These are phyloP conservation scores for Cinchona pubescens DNA, from an alignment of 257 asterid genomes.

Conservation along the genomic window DNA sequence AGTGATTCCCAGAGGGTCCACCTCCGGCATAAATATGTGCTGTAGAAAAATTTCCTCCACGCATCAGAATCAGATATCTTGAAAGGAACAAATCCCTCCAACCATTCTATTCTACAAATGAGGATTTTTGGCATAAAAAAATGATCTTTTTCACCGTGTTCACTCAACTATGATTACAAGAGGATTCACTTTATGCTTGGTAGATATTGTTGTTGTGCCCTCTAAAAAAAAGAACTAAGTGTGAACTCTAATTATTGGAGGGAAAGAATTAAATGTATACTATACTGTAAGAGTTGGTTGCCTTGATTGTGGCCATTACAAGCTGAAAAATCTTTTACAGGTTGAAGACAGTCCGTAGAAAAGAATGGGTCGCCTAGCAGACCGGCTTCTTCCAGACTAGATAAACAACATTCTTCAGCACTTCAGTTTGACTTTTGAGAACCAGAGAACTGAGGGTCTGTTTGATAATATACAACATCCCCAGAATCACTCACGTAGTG, in stretches of 20 bases:
- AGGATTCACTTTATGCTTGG: background rate
- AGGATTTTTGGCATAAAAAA: background rate
- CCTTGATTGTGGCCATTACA: slow-evolving; percentile 4
- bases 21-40: background rate
- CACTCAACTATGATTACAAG: background rate
- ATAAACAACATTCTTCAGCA: background rate
- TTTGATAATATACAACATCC: slow-evolving; percentile 60
- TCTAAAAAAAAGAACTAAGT: background rate
- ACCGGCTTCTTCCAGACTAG: background rate
- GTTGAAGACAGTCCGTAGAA: slow-evolving; percentile 12
- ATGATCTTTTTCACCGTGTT: background rate
- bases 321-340: slow-evolving; percentile 3
- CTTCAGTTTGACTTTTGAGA: slow-evolving; percentile 23
- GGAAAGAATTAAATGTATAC: background rate
- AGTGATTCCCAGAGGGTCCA: background rate
- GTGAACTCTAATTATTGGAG: background rate
- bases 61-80: background rate
- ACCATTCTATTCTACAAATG: background rate
- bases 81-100: background rate
- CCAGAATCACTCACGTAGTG: slow-evolving; percentile 74
- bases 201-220: background rate
- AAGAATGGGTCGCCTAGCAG: slow-evolving; percentile 19
- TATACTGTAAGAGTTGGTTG: background rate
- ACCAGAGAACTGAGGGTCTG: slow-evolving; percentile 47
- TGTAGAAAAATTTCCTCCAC: background rate